Conservation (phyloP, 2,329 filamentous ascomycete genomes). For the Trichoderma hamatum region DNA sequence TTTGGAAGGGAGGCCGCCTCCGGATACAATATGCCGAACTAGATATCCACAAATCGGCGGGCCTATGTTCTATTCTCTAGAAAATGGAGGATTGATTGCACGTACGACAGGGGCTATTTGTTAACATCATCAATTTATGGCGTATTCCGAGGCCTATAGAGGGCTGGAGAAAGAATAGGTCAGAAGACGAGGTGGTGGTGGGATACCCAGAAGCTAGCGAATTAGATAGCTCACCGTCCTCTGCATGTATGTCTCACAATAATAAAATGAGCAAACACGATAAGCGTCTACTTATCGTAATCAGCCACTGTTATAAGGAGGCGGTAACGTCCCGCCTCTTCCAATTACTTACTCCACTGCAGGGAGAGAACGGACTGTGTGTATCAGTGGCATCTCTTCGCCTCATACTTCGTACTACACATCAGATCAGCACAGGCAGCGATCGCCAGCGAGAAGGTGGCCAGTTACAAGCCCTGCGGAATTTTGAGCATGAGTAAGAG, state of each 20-base stretch:
- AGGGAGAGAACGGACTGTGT: not conserved
- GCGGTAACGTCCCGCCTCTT: conserved; percentile 4
- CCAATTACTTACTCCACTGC: not conserved
- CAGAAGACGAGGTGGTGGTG: conserved; percentile 1
- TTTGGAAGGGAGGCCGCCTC: not conserved
- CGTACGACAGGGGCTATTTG: not conserved
- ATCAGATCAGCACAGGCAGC: not conserved
- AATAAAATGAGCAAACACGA: conserved; percentile 21
- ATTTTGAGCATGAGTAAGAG: not conserved
- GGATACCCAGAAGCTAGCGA: not conserved
- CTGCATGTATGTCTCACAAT: conserved; percentile 14
- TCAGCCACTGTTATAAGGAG: conserved; percentile 2
- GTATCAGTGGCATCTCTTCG: not conserved
- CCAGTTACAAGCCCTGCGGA: not conserved
- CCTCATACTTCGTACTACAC: not conserved
- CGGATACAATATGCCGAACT: not conserved
- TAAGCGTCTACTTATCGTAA: conserved; percentile 1
- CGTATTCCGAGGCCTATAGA: not conserved
- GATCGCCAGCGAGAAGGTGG: not conserved
- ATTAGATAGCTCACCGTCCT: not conserved
- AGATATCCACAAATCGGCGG: not conserved
- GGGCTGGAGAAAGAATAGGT: not conserved
- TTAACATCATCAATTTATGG: not conserved
- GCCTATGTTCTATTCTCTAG: not conserved
- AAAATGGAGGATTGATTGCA: not conserved